Percentiles rank a stretch among this genome's conserved stretches.
Conservation (phyloP, 768 basidiomycete genomes). For the button mushroom (Agaricus bisporus) region DNA sequence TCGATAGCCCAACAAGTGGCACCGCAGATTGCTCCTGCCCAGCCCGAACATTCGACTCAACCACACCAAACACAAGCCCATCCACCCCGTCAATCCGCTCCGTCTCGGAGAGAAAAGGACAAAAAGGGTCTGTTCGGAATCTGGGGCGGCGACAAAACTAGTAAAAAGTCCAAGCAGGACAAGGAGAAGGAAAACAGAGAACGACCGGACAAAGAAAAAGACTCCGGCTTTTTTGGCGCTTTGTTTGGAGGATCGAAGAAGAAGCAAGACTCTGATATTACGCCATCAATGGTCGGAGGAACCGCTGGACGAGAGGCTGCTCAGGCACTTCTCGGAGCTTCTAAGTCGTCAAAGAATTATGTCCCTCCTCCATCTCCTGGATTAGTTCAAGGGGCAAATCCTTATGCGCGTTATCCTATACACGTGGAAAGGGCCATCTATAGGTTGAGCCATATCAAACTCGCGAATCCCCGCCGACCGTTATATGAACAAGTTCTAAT, state of each 20-base stretch:
- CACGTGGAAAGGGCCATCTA: conserved; percentile 99
- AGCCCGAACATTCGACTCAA: conserved; percentile 8
- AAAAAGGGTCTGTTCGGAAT: conserved; percentile 64
- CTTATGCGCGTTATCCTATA: conserved; percentile 85
- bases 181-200: conserved; percentile 37
- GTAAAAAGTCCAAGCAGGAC: conserved; percentile 43
- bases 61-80: neutral
- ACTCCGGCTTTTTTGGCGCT: conserved; percentile 87
- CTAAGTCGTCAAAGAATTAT: conserved; percentile 70
- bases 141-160: conserved; percentile 61
- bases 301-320: conserved; percentile 80
- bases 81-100: conserved; percentile 21
- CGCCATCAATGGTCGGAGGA: conserved; percentile 28
- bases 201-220: conserved; percentile 55
- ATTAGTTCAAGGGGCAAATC: conserved; percentile 36
- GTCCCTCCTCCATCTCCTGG: conserved; percentile 59
- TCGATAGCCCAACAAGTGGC: conserved; percentile 23
- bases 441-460: conserved; percentile 94
- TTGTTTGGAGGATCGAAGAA: conserved; percentile 82
- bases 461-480: conserved; percentile 94
- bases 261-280: conserved; percentile 57
- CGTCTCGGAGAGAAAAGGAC: conserved; percentile 63
- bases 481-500: conserved; percentile 95
- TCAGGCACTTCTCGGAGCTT: conserved; percentile 77
- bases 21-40: conserved; percentile 17